Conservation (phyloP, 2,329 filamentous ascomycete species). For the Pyricularia pennisetigena region DNA sequence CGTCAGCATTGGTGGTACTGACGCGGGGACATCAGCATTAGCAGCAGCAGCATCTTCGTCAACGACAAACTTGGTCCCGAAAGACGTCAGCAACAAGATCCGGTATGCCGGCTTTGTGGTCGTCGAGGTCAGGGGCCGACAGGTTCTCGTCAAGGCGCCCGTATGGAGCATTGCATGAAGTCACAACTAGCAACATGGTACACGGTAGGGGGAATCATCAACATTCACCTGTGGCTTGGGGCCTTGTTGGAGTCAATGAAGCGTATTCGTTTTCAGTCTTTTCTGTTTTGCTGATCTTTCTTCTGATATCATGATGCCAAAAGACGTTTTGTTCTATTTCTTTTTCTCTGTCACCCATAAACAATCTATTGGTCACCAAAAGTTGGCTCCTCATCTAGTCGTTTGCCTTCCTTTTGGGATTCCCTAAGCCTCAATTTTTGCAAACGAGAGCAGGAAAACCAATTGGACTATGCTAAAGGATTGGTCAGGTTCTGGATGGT, state of each 20-base stretch:
- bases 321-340: not conserved
- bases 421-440: not conserved
- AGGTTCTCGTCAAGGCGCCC: conserved; percentile 66
- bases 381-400: not conserved
- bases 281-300: not conserved
- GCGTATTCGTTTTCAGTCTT: not conserved
- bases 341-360: not conserved
- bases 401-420: not conserved
- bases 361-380: not conserved
- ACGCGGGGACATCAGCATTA: not conserved
- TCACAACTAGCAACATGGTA: not conserved
- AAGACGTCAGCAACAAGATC: conserved; percentile 43
- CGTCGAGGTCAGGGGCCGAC: conserved; percentile 65
- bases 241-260: not conserved
- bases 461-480: not conserved
- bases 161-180: conserved; percentile 46
- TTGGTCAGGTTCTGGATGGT: not conserved
- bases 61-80: conserved; percentile 20
- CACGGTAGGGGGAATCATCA: not conserved
- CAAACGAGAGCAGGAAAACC: not conserved
- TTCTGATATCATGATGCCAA: not conserved
- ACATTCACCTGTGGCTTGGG: not conserved
- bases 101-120: conserved; percentile 68
- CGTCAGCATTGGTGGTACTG: not conserved
- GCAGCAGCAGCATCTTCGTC: conserved; percentile 8